phyloP scores from a whole-genome alignment of 352 stramenopile genomes.

The Phytophthora sp. region DNA sequence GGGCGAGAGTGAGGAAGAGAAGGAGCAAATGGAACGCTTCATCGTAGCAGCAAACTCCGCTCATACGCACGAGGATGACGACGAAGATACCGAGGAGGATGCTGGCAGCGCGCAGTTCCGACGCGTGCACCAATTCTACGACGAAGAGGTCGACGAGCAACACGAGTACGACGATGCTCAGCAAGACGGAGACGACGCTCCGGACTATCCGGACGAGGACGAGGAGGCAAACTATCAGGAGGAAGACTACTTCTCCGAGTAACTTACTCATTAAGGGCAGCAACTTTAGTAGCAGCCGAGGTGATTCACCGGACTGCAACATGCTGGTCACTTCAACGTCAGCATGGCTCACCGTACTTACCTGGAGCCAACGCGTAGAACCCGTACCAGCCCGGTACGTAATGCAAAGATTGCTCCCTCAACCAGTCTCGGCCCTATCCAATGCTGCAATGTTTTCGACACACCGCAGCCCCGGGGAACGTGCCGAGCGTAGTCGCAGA shows the following conservation, averaged over 20 bases:
- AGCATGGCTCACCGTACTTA: no score
- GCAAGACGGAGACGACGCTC: slow-evolving; percentile 19
- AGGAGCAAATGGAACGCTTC: slow-evolving; percentile 28
- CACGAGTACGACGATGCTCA: slow-evolving; percentile 23
- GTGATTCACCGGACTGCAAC: no score
- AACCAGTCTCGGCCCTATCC: no score
- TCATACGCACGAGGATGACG: slow-evolving; percentile 4
- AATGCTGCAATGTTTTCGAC: no score
- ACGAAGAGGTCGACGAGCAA: slow-evolving; percentile 33
- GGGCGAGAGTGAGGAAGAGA: slow-evolving; percentile 42
- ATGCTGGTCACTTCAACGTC: no score
- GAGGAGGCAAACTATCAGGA: slow-evolving; percentile 25
- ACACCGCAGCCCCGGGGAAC: no score
- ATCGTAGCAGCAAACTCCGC: slow-evolving; percentile 1
- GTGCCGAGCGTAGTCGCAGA: background rate
- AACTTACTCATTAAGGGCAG: no score
- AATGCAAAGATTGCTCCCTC: no score
- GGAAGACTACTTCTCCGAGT: slow-evolving; percentile 16
- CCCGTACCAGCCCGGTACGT: no score
- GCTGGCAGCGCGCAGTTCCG: slow-evolving; percentile 17
- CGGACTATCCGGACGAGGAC: slow-evolving; percentile 28
- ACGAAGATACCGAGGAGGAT: slow-evolving; percentile 10
- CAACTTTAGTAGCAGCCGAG: no score
- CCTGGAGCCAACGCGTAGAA: no score
- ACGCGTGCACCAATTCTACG: slow-evolving; percentile 14